Evolutionary conservation across 2,329 filamentous ascomycete genomes (phyloP), one percentile per base, ranked within the genome.

Genomic region (Paracoccidioides brasiliensis): DNA sequence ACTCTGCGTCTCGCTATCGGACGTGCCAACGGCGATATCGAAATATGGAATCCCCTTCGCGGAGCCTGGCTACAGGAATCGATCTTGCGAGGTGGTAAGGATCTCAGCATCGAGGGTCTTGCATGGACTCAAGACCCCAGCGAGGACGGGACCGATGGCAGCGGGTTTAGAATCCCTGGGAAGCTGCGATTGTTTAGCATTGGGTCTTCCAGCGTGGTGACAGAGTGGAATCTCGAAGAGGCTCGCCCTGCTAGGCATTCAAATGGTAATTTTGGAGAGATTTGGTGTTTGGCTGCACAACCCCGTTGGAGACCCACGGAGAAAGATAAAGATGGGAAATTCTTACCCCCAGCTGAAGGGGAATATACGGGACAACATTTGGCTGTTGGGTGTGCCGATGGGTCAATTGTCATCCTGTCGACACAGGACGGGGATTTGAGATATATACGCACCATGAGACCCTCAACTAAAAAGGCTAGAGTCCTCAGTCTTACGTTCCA

Each of bases 271-370:
- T 89, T 95, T 70, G 90, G 90, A 61, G 90, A 96, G 66, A 91
- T 97, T 59, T 98, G 93, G 93, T 97, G 91, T 72, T 80, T 98
- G 64, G 88, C 88, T 57, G 87, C 85, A 12, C 91, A 96, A 72
- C 93, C 91, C 3, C 75, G 77, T 60, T 73, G 72, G 68, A 72
- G 75, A 57, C 57, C 68, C 35, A 66, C 66, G 32, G 64, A 67
- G 60, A 68, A 59, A 40, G 66, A 63, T 49, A 72, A 68, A 56
- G 67, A 72, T 59, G 68, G 66, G 40, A 70, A 70, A 57, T 54
- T 59, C 52, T 54, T 67, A 51, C 62, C 64, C 46, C 63, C 70
- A 15, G 62, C 66, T 22, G 66, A 73, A 59, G 66, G 72, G 14
- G 67, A 73, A 58, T 69, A 65, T 55, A 70, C 70, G 9, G 71